Evolutionary conservation across 768 basidiomycete genomes (phyloP).

Genomic region (Trametes cubensis): DNA sequence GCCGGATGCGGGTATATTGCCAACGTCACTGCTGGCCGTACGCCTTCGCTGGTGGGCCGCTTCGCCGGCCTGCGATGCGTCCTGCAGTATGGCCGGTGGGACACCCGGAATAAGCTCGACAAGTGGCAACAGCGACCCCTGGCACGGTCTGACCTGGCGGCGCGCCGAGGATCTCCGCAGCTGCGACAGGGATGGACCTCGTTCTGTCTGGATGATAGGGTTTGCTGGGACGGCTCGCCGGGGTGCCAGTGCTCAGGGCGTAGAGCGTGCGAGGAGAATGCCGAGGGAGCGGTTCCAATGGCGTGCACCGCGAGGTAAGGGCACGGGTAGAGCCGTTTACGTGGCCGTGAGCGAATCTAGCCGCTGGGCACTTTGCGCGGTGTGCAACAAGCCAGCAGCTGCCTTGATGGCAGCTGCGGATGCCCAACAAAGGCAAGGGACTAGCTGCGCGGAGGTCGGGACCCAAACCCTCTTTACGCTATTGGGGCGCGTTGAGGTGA

Average conservation of each 20-base stretch:
- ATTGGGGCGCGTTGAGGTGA: background rate
- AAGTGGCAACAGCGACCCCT: background rate
- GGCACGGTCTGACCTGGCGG: background rate
- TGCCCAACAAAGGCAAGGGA: background rate
- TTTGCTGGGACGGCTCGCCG: background rate
- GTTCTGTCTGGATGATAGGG: background rate
- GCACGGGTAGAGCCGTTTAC: background rate
- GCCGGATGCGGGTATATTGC: slow-evolving; percentile 14
- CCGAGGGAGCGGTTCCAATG: background rate
- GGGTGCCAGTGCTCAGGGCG: background rate
- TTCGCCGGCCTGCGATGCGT: background rate
- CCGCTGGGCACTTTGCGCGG: slow-evolving; percentile 1
- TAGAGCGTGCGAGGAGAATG: background rate
- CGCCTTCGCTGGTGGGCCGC: too few relatives aligned
- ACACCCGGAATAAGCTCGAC: background rate
- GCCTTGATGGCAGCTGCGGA: slow-evolving; percentile 5
- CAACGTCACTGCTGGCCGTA: slow-evolving; percentile 3
- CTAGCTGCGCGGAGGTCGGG: background rate
- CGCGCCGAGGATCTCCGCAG: slow-evolving; percentile 9
- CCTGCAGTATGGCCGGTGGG: background rate
- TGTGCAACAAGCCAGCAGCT: background rate
- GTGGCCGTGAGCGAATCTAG: slow-evolving; percentile 2
- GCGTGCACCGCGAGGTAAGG: background rate
- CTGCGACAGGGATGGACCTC: background rate
- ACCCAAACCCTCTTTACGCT: background rate